These are phyloP conservation scores for Fusarium sp. DNA, from an alignment of 2,329 filamentous ascomycete species.

Conservation along the genomic window DNA sequence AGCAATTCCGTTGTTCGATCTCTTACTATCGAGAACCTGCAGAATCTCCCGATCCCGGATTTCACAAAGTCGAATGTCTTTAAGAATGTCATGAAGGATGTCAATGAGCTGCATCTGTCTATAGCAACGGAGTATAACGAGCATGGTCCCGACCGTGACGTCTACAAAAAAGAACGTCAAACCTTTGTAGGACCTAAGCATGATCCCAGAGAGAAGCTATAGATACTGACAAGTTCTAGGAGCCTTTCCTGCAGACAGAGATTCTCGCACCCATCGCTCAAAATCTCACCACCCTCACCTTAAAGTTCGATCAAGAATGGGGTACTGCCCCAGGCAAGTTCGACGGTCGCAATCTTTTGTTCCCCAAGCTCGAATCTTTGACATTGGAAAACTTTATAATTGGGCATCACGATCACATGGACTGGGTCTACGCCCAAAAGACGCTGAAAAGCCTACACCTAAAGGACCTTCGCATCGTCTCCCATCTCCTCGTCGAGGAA, in stretches of 20 bases:
- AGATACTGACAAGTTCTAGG: neutral
- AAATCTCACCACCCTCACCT: neutral
- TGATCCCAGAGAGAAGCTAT: neutral
- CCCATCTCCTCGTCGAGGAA: neutral
- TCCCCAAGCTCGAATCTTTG: neutral
- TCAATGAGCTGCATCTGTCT: neutral
- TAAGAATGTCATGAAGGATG: neutral
- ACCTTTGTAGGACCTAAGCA: neutral
- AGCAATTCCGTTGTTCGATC: neutral
- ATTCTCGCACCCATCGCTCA: neutral
- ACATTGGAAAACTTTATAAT: neutral
- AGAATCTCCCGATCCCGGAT: neutral
- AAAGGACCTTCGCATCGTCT: neutral
- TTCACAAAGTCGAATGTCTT: neutral
- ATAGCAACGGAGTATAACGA: neutral
- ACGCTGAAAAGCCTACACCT: neutral
- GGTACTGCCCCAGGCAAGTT: neutral
- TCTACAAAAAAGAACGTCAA: neutral
- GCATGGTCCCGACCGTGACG: neutral
- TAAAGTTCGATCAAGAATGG: slow-evolving; percentile 5
- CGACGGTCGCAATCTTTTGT: neutral
- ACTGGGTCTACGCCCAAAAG: neutral
- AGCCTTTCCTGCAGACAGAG: neutral
- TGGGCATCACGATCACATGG: neutral
- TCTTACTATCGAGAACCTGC: slow-evolving; percentile 4